Conservation (phyloP, 140 eudicot genomes). For the Stevia rebaudiana region DNA sequence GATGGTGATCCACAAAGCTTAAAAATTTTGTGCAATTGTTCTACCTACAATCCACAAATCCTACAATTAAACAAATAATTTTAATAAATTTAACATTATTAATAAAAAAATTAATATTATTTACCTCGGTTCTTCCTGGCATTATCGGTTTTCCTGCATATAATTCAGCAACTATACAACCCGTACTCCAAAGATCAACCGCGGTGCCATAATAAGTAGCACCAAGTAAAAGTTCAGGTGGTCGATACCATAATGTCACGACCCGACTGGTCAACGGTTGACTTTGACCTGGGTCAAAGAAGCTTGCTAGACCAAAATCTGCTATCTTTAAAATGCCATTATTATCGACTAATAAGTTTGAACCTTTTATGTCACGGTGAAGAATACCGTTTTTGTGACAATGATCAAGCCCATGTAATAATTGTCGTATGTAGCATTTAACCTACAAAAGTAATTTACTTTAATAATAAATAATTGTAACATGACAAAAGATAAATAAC, state of each 20-base stretch:
- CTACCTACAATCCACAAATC: slow-evolving; percentile 52
- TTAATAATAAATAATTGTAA: not conserved
- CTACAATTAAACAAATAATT: slow-evolving; percentile 7
- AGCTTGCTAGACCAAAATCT: slow-evolving; percentile 81
- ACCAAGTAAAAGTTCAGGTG: slow-evolving; percentile 87
- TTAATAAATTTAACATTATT: not conserved
- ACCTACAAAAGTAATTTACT: slow-evolving; percentile 38
- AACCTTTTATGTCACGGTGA: slow-evolving; percentile 84
- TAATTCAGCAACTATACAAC: slow-evolving; percentile 83
- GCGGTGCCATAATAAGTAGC: slow-evolving; percentile 73
- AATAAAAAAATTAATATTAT: not conserved
- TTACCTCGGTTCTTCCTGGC: slow-evolving; percentile 93
- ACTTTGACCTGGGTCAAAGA: slow-evolving; percentile 54
- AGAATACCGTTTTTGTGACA: slow-evolving; percentile 69
- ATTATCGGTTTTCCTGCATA: slow-evolving; percentile 82
- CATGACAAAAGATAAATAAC: not conserved
- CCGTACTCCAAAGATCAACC: slow-evolving; percentile 90
- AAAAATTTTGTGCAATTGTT: slow-evolving; percentile 83
- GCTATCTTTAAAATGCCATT: slow-evolving; percentile 74
- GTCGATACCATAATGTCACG: slow-evolving; percentile 88
- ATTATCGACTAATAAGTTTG: slow-evolving; percentile 72
- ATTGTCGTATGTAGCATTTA: slow-evolving; percentile 74
- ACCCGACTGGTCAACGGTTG: slow-evolving; percentile 78
- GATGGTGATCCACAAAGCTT: slow-evolving; percentile 95
- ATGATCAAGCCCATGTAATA: slow-evolving; percentile 69